Base-by-base conservation (phyloP, 805 yeast genomes). In the Candida broadrunensis region DNA sequence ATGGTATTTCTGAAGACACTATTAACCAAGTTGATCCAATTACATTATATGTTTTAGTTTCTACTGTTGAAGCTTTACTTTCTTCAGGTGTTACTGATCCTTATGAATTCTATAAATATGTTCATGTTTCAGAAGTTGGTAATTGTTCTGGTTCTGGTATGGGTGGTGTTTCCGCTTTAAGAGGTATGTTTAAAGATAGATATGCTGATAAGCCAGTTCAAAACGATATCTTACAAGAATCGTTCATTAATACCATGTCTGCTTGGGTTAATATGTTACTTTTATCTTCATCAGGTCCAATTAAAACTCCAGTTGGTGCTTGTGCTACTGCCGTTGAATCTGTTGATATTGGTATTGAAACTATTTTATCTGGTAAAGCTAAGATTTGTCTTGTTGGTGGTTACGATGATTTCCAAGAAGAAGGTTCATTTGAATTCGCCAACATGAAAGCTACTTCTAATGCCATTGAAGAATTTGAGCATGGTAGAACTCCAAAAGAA, bases 191-290 rank as follows among this genome's bases (percentile, higher is more conserved):
- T 77, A 89, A 79, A 69, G 96, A 91, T 61, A 83, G 99, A 73
- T 93, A 77, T 73, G 73, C 80, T 54, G 99, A 93, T 65, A 76
- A 76, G 68, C 97, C 96, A 41, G 97, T 90, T 41, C 99, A 95
- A 75, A 93, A 88, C 63, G 99, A 93, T 71, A 85, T 93, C 53
- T 76, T 93, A 55, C 99, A 91, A 72, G 99, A 93, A 72, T 90
- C 99, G 45, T 93, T 93, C 73, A 90, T 95, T 74, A 93, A 93
- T 77, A 93, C 98, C 39, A 91, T 93, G 97, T 78, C 96, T 48
- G 99, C 99, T 47, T 93, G 99, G 99, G 97, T 93, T 54, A 93
- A 93, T 63, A 93, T 93, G 99, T 78, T 93, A 75, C 75, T 95
- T 63, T 75, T 93, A 47, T 91, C 98, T 14, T 85, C 98, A 5